A percentile compares a stretch with the other conserved stretches of the same genome.
Conservation (phyloP, 176 grass and related monocot genomes). For the Canna indica region DNA sequence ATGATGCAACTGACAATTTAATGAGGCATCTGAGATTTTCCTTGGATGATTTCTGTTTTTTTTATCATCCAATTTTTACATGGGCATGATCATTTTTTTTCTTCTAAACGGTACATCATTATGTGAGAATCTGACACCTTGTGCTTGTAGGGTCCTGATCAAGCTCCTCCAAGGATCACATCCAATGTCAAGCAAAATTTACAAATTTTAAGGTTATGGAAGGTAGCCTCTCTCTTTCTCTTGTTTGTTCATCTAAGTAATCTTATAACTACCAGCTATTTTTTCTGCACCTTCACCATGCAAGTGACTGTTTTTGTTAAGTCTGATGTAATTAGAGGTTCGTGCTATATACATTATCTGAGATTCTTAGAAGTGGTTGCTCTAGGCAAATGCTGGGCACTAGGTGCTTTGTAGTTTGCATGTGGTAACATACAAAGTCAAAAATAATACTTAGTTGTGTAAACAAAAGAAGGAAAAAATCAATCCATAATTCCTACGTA, state of each 20-base stretch:
- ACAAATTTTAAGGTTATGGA: constrained; percentile 63
- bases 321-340: neutral
- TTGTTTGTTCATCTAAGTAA: constrained; percentile 1
- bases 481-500: too few relatives aligned
- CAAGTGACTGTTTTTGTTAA: neutral
- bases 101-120: neutral
- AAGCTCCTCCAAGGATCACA: constrained; percentile 67
- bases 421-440: too few relatives aligned
- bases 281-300: neutral
- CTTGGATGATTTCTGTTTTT: too few relatives aligned
- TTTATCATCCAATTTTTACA: neutral
- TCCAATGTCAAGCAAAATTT: constrained; percentile 92
- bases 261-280: neutral
- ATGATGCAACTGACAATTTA: too few relatives aligned
- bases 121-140: neutral
- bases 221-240: constrained; percentile 30
- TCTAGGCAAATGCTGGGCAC: neutral
- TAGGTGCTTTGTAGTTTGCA: too few relatives aligned
- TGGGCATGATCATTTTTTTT: neutral
- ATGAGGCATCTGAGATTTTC: too few relatives aligned
- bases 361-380: neutral
- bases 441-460: neutral
- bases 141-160: constrained; percentile 37
- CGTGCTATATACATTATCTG: neutral
- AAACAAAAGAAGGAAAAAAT: neutral